Evolutionary conservation across 139 green algal genomes (phyloP), one percentile per base, ranked within the genome.

Genomic region (Yamagishiella unicocca): DNA sequence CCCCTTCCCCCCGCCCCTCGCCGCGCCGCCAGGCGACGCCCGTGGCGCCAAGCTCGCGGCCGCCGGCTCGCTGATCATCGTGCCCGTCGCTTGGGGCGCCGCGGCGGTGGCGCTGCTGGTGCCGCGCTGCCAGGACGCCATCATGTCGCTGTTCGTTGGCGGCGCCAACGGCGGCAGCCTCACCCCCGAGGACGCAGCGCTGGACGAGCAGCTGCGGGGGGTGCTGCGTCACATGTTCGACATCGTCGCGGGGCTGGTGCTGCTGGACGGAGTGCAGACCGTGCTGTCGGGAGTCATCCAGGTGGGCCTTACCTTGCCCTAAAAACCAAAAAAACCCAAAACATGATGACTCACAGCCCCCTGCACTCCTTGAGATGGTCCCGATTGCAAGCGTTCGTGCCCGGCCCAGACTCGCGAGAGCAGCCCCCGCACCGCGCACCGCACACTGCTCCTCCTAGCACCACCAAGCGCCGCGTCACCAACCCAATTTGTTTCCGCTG

Each of bases 231-330:
- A 54, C 27, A 79, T 87, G 82, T 55, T 87, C 1, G 66, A 42
- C 38, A 87, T 93, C 54, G 90, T 93, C 6, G 90, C 88, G 0
- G 54, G 87, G 61, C 72, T 95, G 71, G 87, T 91, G 84, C 81
- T 92, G 43, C 76, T 94, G n/a, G 90, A 93, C 43, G 92, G 90
- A 0, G 17, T 84, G 33, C 92, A 94, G 82, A 92, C 90, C 3
- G 71, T 95, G 27, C 84, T 95, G 40, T 71, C 71, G 0, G 92
- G 92, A n/a, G 78, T 93, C 31, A 89, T 92, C 10, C 71, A 87
- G 79, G 87, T 90, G 43, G n/a, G n/a, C n/a, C n/a, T n/a, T n/a
- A n/a, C n/a, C n/a, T n/a, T n/a, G n/a, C n/a, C n/a, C n/a, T n/a
- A n/a, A n/a, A n/a, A n/a, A n/a, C n/a, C n/a, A n/a, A n/a, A n/a